Evolutionary conservation across 306 rosid genomes (phyloP), one percentile per base, ranked within the genome.

Genomic region (Carpinus viminea): DNA sequence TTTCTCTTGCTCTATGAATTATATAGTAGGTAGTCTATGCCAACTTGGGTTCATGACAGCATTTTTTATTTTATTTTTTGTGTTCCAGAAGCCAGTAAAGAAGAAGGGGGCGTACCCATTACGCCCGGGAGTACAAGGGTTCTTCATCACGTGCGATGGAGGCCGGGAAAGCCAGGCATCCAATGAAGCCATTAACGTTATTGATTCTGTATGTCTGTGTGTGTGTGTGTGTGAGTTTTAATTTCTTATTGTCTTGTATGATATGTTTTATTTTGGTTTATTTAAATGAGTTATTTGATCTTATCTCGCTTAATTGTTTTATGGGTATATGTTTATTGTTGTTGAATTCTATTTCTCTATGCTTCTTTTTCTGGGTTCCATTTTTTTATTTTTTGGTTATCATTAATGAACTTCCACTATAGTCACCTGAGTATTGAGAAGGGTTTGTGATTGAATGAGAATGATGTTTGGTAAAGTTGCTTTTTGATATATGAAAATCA

Each of bases 161-260:
- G 97, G 98, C 75, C 87, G 99, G 52, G 99, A 95, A 69, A 89
- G 86, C 87, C 99, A 95, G 83, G 99, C 99, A 74, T 89, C 93
- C 26, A 85, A 81, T 0, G 98, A 95, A 80, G 99, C 99, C 80
- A 87, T 95, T 78, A 89, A 91, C 75, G 91, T 95, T 78, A 87
- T 93, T 8, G 99, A 95, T 70, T 89, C 93, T 59, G 99, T 95
- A 87, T 74, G 54, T 61, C 53, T 46, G 59, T 55, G 3, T 13
- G 2, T 76, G 12, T 36, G 17, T 17, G 66, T 4, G 17, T 43
- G 3, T 51, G 8, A 41, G 12, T 21, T 28, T 48, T 43, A 21
- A 4, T 59, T 62, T 55, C 13, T 18, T 66, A 1, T 18, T 38
- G 38, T 61, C 9, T 26, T 28, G 17, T 12, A 12, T 28, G 17